Base-by-base conservation (phyloP, 768 basidiomycete genomes). In the Coprinopsis cinerea region DNA sequence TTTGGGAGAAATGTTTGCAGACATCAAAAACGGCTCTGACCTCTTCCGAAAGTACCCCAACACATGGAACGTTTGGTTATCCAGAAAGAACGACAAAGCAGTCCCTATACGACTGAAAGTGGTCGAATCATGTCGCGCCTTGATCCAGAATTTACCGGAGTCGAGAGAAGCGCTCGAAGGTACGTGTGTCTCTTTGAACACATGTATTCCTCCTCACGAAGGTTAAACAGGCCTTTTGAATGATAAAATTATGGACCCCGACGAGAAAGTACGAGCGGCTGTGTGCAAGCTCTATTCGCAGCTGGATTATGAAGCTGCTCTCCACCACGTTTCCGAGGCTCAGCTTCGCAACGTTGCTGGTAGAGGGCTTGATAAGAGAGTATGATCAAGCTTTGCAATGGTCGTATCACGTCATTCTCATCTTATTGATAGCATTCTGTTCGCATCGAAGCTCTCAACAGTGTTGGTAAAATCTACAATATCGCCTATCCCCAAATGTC, bases 401-500 rank as follows among this genome's bases (percentile, higher is more conserved):
- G 11, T 23, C 20, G 24, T 23, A 1, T 3, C 40, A 28, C 43
- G 28, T 36, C 32, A 39, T 56, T 26, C 24, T 23, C 32, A 26
- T 49, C 47, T 2, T n/a, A 40, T n/a, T 44, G 14, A 32, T 48
- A 86, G 78, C 70, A 74, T 22, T 52, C 67, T 35, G 88, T 91
- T 4, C 85, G 87, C 14, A 57, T 70, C 0, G 90, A 94, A 65
- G 91, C 96, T 0, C 73, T 89, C 53, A 82, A 76, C 27, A 81
- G 81, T 13, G 66, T 95, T 0, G 90, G 85, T 3, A 85, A 79
- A 55, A 67, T 97, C 1, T 98, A 88, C 63, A 78, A 76, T 53
- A 69, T 86, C 11, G 92, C 93, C 0, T 93, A 83, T 64, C 79
- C 86, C 0, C 92, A 96, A 64, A 93, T 99, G 92, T 96, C 56